Base-by-base conservation (phyloP, 176 grass and related monocot genomes). In the Elaeis guineensis region DNA sequence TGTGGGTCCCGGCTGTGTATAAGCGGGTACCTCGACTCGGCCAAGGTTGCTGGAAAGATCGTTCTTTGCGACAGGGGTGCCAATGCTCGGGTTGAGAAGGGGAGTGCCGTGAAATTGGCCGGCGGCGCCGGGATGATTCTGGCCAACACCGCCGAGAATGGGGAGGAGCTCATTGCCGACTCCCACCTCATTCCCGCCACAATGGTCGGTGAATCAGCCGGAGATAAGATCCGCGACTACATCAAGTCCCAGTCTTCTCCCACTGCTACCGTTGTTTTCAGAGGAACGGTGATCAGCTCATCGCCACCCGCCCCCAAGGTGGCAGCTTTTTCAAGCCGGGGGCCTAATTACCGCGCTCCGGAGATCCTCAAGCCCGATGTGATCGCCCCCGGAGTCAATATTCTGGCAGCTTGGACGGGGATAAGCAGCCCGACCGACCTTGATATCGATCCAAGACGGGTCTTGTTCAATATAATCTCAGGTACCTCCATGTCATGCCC, bases 401-500 rank as follows among this genome's bases (percentile, higher is more conserved):
- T 89, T 25, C 69, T 89, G 25, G 90, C 90, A 11, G 85, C 69
- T 0, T 95, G 92, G 92, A 91, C 92, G 2, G 92, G 92, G 20
- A 66, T 64, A 2, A 60, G 66, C 23, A 59, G 76, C 28, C 90
- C 85, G 0, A 89, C 90, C 1, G 85, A 89, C 58, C 80, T 89
- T n/a, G 85, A 76, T 8, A 79, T 89, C 54, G 85, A 95, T 63
- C 9, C 82, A 12, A 64, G 85, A 68, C 17, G 90, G 24, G 90
- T 95, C 14, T 66, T 73, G 68, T 95, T 95, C 82, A 95, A 95
- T 50, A 86, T 95, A 69, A 86, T 89, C 75, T 95, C 89, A 6
- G 89, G 89, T 0, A 95, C 89, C 5, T 95, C 89, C 71, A 95
- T 95, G 89, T 61, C 89, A 9, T 95, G 89, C 72, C 89, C 89